These are phyloP conservation scores for Saccharomycopsis sp. DNA, from an alignment of 805 yeast species.

Conservation along the genomic window DNA sequence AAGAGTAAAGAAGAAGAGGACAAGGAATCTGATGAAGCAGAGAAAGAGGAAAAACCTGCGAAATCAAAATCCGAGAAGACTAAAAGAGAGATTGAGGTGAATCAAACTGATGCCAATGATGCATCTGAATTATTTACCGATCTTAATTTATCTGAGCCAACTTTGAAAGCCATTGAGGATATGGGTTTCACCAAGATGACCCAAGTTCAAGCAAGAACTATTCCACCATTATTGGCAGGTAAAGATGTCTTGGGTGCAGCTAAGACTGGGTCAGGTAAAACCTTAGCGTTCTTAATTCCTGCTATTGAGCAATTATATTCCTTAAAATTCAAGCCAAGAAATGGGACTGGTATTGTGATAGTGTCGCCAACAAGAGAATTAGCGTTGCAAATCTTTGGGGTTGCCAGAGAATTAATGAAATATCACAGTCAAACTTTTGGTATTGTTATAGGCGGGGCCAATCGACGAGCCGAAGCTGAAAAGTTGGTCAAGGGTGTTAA, in stretches of 20 bases:
- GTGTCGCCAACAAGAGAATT: conserved; percentile 97
- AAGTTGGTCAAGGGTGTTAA: conserved; percentile 92
- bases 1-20: conserved; percentile 18
- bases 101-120: neutral
- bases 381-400: conserved; percentile 96
- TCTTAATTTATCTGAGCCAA: conserved; percentile 70
- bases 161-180: conserved; percentile 68
- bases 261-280: conserved; percentile 97
- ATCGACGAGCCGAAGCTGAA: conserved; percentile 95
- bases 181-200: conserved; percentile 96
- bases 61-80: conserved; percentile 26
- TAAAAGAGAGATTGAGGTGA: conserved; percentile 24
- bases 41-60: conserved; percentile 21
- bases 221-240: conserved; percentile 94
- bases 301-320: conserved; percentile 90
- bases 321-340: conserved; percentile 91
- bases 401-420: conserved; percentile 89
- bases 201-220: conserved; percentile 88
- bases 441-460: conserved; percentile 97
- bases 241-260: conserved; percentile 99
- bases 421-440: conserved; percentile 91
- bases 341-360: conserved; percentile 95
- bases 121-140: conserved; percentile 34
- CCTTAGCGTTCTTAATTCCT: conserved; percentile 90
- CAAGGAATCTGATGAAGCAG: conserved; percentile 22